Conservation (phyloP, 805 yeast genomes). For the Nakazawaea laoshanensis region DNA sequence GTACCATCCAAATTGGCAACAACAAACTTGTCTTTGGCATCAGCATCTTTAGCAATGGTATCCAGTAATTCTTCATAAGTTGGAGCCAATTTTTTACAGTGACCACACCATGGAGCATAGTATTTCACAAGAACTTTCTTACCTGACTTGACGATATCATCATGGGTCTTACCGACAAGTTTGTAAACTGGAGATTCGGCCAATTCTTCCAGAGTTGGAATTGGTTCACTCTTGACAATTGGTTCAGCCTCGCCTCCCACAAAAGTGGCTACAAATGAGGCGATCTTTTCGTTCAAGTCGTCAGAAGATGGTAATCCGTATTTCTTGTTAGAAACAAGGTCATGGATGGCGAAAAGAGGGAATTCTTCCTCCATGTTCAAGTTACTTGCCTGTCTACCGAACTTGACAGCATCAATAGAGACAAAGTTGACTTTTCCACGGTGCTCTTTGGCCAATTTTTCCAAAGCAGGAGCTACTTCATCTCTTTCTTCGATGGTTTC, state of each 20-base stretch:
- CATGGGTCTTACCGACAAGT: conserved; percentile 70
- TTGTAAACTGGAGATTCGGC: conserved; percentile 49
- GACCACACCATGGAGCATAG: conserved; percentile 98
- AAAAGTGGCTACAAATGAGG: conserved; percentile 55
- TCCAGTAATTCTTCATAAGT: conserved; percentile 80
- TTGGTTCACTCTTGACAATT: conserved; percentile 61
- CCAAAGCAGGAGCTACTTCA: conserved; percentile 41
- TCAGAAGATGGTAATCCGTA: conserved; percentile 63
- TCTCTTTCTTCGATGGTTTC: conserved; percentile 58
- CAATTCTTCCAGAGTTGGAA: conserved; percentile 72
- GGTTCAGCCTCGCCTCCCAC: conserved; percentile 53
- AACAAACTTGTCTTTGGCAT: conserved; percentile 44
- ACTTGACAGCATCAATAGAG: conserved; percentile 74
- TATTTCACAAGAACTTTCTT: conserved; percentile 82
- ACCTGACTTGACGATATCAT: conserved; percentile 45
- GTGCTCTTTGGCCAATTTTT: conserved; percentile 59
- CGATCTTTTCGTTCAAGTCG: conserved; percentile 44
- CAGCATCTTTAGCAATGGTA: conserved; percentile 44
- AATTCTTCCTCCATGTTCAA: conserved; percentile 77
- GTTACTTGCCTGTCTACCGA: conserved; percentile 80
- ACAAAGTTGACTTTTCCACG: conserved; percentile 83
- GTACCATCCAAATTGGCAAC: conserved; percentile 90
- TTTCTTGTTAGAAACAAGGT: conserved; percentile 57
- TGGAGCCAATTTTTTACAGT: conserved; percentile 89
- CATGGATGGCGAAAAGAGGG: conserved; percentile 90